A percentile compares a stretch with the other conserved stretches of the same genome.
Conservation (phyloP, 352 stramenopile species). For the Pythium utonaiense region DNA sequence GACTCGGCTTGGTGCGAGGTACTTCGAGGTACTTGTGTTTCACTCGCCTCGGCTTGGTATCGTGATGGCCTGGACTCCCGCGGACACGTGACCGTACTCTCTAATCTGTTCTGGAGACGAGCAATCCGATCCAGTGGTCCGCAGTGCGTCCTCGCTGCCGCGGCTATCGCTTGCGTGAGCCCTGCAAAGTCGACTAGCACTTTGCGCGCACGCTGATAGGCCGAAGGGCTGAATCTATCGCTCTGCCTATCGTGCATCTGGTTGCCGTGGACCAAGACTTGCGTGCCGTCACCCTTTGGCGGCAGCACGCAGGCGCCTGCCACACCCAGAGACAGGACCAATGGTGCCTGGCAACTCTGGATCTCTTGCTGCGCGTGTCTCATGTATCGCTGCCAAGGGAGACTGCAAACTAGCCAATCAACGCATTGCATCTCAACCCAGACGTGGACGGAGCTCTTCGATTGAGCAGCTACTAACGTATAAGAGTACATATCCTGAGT, state of each 20-base stretch:
- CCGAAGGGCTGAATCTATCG: neutral
- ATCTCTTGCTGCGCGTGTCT: neutral
- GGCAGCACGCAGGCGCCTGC: neutral
- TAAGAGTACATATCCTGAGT: no score
- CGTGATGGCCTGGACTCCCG: no score
- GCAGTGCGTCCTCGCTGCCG: neutral
- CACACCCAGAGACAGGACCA: conserved; percentile 1
- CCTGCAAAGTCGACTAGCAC: neutral
- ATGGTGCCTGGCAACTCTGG: neutral
- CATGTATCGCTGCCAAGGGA: neutral
- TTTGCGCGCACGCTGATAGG: neutral
- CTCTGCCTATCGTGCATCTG: neutral
- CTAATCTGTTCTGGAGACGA: neutral
- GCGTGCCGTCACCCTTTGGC: neutral
- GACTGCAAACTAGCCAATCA: neutral
- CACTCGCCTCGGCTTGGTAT: no score
- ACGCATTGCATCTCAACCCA: neutral
- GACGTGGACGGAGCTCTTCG: neutral
- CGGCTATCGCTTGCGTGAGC: neutral
- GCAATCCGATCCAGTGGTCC: neutral
- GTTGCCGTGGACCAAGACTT: neutral
- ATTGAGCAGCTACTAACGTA: no score
- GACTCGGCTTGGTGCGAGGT: neutral
- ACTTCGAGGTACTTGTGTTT: no score
- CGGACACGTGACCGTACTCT: neutral